A percentile compares a stretch with the other conserved stretches of the same genome.
Evolutionary conservation across 2,329 filamentous ascomycete genomes (phyloP).

Genomic region (Diaporthe batatas): DNA sequence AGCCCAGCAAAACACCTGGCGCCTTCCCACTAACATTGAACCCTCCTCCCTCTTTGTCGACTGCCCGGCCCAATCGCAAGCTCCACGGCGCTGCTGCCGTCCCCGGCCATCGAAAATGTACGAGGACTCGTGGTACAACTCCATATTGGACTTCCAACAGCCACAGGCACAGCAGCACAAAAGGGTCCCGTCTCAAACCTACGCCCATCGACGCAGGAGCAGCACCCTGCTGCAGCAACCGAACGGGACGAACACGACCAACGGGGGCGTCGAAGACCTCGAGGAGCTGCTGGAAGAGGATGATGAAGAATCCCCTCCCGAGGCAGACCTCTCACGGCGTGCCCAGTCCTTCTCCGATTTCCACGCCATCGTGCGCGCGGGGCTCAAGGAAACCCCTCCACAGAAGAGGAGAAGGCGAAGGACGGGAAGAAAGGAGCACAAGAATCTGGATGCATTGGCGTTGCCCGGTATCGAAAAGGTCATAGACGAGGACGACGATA

Average conservation of each 20-base stretch:
- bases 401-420: conserved; percentile 55
- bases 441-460: conserved; percentile 65
- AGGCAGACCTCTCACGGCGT: conserved; percentile 74
- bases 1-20: conserved; percentile 19
- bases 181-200: conserved; percentile 58
- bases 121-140: conserved; percentile 88
- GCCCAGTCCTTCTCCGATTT: conserved; percentile 86
- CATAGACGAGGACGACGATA: conserved; percentile 45
- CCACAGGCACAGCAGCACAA: conserved; percentile 56
- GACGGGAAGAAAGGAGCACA: conserved; percentile 55
- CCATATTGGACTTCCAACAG: conserved; percentile 70
- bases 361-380: conserved; percentile 70
- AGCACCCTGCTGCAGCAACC: conserved; percentile 78
- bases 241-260: conserved; percentile 67
- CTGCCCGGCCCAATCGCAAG: conserved; percentile 4
- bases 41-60: neutral
- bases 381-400: conserved; percentile 67
- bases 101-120: conserved; percentile 68
- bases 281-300: conserved; percentile 71
- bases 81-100: conserved; percentile 19
- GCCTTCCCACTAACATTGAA: no score
- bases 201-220: conserved; percentile 71
- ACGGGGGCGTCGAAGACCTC: conserved; percentile 68
- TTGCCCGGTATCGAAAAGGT: conserved; percentile 51
- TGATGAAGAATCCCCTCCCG: conserved; percentile 71